Conservation (phyloP, 352 stramenopile species). For the Phytophthora citrophthora region DNA sequence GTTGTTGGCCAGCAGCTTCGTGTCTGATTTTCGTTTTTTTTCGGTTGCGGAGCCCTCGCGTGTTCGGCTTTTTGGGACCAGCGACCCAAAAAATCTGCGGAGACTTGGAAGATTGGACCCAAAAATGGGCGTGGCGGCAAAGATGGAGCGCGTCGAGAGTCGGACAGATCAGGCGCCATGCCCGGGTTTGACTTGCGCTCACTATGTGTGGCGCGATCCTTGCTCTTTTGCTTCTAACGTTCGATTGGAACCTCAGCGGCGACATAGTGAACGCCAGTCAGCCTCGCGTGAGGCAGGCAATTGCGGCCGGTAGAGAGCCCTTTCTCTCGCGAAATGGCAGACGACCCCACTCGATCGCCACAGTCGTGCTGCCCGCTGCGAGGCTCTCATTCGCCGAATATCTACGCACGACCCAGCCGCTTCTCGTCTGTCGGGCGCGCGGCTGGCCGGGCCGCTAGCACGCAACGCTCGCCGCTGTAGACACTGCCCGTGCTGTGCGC, state of each 20-base stretch:
- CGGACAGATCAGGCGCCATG: conserved; percentile 17
- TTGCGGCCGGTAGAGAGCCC: conserved; percentile 20
- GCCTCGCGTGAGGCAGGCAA: conserved; percentile 18
- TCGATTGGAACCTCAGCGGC: conserved; percentile 34
- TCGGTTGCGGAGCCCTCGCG: neutral
- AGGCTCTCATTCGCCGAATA: conserved; percentile 39
- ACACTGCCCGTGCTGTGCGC: conserved; percentile 19
- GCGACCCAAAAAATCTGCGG: conserved; percentile 11
- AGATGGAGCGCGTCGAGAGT: conserved; percentile 20
- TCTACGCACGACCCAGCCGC: conserved; percentile 31
- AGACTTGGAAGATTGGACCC: conserved; percentile 3
- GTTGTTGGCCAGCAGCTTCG: conserved; percentile 2
- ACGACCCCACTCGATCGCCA: neutral
- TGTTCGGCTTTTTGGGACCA: too few species aligned
- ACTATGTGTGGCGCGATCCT: conserved; percentile 4
- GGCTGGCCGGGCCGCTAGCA: conserved; percentile 5
- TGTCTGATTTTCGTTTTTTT: conserved; percentile 28
- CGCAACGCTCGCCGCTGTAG: conserved; percentile 19
- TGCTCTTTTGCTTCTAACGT: conserved; percentile 19
- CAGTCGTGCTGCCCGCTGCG: conserved; percentile 11
- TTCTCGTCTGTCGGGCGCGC: conserved; percentile 30
- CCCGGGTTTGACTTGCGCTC: neutral
- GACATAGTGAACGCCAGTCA: conserved; percentile 6
- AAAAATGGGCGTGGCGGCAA: conserved; percentile 10
- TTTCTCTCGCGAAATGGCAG: conserved; percentile 2